phyloP scores from a whole-genome alignment of 1,139 yeast genomes.

The Diutina scorzettiae region DNA sequence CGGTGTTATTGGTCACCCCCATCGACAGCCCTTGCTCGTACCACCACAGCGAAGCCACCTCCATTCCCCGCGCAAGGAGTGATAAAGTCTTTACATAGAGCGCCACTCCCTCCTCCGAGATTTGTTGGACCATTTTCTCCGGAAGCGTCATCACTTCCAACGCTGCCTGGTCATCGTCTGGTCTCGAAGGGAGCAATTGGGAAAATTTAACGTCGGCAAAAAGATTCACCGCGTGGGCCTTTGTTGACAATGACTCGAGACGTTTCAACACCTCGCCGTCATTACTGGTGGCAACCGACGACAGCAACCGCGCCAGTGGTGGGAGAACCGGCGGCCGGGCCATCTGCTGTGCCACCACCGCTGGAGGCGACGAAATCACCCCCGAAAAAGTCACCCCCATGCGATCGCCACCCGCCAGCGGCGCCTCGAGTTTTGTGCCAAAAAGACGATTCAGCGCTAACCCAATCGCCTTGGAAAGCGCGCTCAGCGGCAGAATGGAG shows the following conservation, averaged over 20 bases:
- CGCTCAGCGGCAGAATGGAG: conserved; percentile 77
- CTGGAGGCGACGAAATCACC: neutral
- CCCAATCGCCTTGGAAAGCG: conserved; percentile 76
- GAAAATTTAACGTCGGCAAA: conserved; percentile 87
- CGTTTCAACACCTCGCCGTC: conserved; percentile 32
- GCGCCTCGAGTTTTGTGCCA: conserved; percentile 26
- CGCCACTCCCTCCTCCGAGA: conserved; percentile 81
- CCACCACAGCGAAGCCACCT: conserved; percentile 85
- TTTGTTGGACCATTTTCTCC: conserved; percentile 42
- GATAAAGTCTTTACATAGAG: conserved; percentile 77
- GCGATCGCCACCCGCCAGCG: neutral
- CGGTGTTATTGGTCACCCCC: conserved; percentile 6
- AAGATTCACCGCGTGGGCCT: conserved; percentile 77
- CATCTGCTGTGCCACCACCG: conserved; percentile 3
- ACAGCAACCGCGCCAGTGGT: neutral
- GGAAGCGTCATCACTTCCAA: conserved; percentile 22
- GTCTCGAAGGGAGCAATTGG: conserved; percentile 72
- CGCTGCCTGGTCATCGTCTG: conserved; percentile 35
- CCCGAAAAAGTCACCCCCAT: conserved; percentile 1
- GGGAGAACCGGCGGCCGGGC: neutral
- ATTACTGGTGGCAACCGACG: neutral
- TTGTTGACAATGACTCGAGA: conserved; percentile 72
- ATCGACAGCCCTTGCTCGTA: conserved; percentile 19
- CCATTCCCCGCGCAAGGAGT: conserved; percentile 75
- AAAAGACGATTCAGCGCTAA: conserved; percentile 82